phyloP scores from a whole-genome alignment of 768 basidiomycete species.

The Lactarius evosmus region DNA sequence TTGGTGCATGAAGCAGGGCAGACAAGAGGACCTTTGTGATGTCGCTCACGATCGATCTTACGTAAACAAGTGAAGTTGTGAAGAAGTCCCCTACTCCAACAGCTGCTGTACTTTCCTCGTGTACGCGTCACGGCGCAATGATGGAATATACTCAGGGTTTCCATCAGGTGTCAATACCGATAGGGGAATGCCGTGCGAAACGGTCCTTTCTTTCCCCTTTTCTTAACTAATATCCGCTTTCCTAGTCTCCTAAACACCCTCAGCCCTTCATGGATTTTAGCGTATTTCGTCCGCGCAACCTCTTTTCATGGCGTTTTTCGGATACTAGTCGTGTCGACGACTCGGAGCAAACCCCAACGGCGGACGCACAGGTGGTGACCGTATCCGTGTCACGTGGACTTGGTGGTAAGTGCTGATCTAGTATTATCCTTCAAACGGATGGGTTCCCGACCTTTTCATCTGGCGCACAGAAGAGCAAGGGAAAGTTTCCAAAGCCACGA shows the following conservation, averaged over 20 bases:
- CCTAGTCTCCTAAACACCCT: background rate
- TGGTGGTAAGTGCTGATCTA: background rate
- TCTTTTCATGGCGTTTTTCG: conserved; percentile 2
- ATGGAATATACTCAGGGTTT: background rate
- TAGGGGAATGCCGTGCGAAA: background rate
- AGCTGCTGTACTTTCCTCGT: background rate
- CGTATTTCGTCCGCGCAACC: conserved; percentile 4
- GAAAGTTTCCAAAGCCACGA: background rate
- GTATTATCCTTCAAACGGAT: background rate
- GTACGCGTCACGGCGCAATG: background rate
- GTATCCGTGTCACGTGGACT: background rate
- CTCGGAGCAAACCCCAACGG: background rate
- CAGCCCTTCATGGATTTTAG: conserved; percentile 5
- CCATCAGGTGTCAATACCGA: background rate
- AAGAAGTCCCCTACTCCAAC: too few relatives aligned
- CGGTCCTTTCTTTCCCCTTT: background rate
- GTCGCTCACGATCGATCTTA: background rate
- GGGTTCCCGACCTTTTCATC: background rate
- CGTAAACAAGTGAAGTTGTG: background rate
- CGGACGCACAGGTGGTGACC: background rate
- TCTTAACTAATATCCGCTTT: background rate
- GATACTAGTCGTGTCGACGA: background rate
- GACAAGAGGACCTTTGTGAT: too few relatives aligned
- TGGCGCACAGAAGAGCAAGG: background rate
- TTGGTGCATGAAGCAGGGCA: background rate